A percentile compares a stretch with the other conserved stretches of the same genome.
Evolutionary conservation across 2,329 filamentous ascomycete genomes (phyloP).

Genomic region (Fusarium pilosicola): DNA sequence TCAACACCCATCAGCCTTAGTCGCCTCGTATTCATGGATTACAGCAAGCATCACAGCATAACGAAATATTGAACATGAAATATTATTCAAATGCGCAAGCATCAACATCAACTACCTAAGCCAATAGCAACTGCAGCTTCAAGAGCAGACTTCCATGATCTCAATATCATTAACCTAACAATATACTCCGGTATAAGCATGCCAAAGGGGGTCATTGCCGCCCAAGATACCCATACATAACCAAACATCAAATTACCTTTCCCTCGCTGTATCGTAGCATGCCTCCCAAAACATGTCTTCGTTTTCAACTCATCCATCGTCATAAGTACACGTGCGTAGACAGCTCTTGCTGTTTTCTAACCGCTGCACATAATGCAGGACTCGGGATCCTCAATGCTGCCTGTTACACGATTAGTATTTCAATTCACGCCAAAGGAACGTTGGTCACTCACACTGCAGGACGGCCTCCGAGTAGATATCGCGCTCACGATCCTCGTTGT

Average conservation of each 20-base stretch:
- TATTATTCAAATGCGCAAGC: slow-evolving; percentile 18
- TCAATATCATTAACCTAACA: slow-evolving; percentile 21
- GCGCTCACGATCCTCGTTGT: slow-evolving; percentile 79
- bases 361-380: slow-evolving; percentile 97
- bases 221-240: slow-evolving; percentile 28
- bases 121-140: slow-evolving; percentile 11
- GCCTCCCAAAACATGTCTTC: slow-evolving; percentile 41
- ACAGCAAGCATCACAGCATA: background rate
- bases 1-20: background rate
- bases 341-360: slow-evolving; percentile 56
- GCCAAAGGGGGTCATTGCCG: slow-evolving; percentile 20
- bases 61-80: background rate
- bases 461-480: slow-evolving; percentile 97
- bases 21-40: background rate
- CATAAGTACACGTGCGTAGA: slow-evolving; percentile 42
- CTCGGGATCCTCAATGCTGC: slow-evolving; percentile 97
- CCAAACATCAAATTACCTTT: slow-evolving; percentile 39
- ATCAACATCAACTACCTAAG: slow-evolving; percentile 34
- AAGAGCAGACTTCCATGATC: slow-evolving; percentile 10
- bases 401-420: slow-evolving; percentile 56
- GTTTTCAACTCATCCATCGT: slow-evolving; percentile 47
- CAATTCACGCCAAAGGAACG: background rate
- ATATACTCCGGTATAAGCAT: slow-evolving; percentile 36
- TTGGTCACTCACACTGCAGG: slow-evolving; percentile 75
- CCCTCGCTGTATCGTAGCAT: slow-evolving; percentile 34